Base-by-base conservation (phyloP, 2,329 filamentous ascomycete species). In the Neopestalotiopsis sp. region DNA sequence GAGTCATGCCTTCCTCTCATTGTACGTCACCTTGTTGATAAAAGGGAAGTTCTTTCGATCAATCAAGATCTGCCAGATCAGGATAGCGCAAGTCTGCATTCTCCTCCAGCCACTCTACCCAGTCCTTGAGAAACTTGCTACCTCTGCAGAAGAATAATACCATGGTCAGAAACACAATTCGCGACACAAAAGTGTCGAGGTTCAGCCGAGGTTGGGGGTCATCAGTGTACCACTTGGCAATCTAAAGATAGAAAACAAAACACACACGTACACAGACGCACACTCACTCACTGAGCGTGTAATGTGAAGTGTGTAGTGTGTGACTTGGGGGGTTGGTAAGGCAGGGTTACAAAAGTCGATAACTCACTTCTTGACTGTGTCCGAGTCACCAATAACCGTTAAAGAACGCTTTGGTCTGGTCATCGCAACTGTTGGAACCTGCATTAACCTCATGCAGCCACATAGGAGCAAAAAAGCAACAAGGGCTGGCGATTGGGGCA, bases 41-140 rank as follows among this genome's bases (percentile, higher is more conserved):
- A 56, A 28, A 28, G 24, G 24, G 24, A 28, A 28, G 76, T 69
- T 32, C 75, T 76, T 60, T 72, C 68, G 17, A 17, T 40, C 40
- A 38, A 7, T 57, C 69, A 45, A 86, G 71, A 13, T 79, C 79
- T 6, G 83, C 79, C 52, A 90, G 77, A 77, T 96, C 92, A 3
- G 95, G 94, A 81, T 98, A 98, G 77, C 96, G 86, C 73, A 98
- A 82, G 82, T 98, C 95, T 7, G 94, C 92, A 75, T 97, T 85
- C 72, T 97, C 94, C 80, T 98, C 95, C 38, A 98, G 84, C 79
- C 92, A 95, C 10, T 86, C 88, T 93, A 98, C 97, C 96, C 95
- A 98, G 71, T 86, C 86, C 80, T 94, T 94, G 71, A 98, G 85
- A 78, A 97, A 98, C 69, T 85, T 86, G 80, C 93, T 94, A 30